A percentile compares a stretch with the other conserved stretches of the same genome.
These are phyloP conservation scores for Fraxinus dipetala DNA, from an alignment of 305 asterid species.

Conservation along the genomic window DNA sequence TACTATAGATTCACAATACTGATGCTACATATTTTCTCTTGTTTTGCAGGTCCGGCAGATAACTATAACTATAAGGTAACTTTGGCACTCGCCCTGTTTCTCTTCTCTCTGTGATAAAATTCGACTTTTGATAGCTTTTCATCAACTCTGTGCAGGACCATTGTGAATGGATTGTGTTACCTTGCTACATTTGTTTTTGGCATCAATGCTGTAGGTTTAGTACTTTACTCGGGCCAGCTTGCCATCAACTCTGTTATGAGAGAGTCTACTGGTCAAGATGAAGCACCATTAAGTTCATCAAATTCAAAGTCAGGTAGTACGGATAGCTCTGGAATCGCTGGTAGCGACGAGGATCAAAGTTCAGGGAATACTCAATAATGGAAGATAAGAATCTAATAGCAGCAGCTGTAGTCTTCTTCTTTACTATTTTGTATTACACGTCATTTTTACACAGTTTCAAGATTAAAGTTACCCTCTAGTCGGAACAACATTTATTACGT, in stretches of 20 bases:
- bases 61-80: slow-evolving; percentile 77
- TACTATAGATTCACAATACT: neutral
- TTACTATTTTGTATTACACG: slow-evolving; percentile 19
- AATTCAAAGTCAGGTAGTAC: slow-evolving; percentile 22
- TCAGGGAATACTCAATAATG: slow-evolving; percentile 34
- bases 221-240: slow-evolving; percentile 80
- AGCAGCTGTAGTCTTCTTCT: neutral
- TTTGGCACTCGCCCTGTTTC: neutral
- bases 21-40: slow-evolving; percentile 14
- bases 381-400: slow-evolving; percentile 23
- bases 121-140: slow-evolving; percentile 11
- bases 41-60: slow-evolving; percentile 79
- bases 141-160: slow-evolving; percentile 55
- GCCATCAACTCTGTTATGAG: slow-evolving; percentile 58
- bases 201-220: slow-evolving; percentile 66
- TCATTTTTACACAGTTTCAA: neutral
- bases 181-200: slow-evolving; percentile 88
- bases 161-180: slow-evolving; percentile 80
- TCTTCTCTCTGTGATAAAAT: neutral
- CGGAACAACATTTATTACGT: slow-evolving; percentile 3
- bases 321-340: slow-evolving; percentile 31
- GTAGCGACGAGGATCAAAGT: slow-evolving; percentile 35
- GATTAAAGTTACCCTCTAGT: slow-evolving; percentile 4
- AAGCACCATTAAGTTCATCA: slow-evolving; percentile 32
- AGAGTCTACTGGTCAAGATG: slow-evolving; percentile 35